phyloP scores from a whole-genome alignment of 176 grass and related monocot genomes.

The Eragrostis curvula region DNA sequence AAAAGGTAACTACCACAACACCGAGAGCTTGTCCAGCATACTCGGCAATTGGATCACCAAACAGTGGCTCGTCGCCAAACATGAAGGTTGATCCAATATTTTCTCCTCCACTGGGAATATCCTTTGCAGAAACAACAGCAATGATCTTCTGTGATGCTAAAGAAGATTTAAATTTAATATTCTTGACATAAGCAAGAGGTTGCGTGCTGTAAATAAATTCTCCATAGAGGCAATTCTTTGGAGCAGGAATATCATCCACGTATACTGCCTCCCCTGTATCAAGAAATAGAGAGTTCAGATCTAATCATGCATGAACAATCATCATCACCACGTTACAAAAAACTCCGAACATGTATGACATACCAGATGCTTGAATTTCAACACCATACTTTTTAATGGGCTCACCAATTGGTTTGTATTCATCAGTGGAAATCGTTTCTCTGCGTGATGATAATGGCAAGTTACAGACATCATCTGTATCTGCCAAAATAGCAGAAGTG shows the following conservation, averaged over 20 bases:
- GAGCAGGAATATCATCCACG: constrained; percentile 86
- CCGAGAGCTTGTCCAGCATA: constrained; percentile 76
- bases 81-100: constrained; percentile 55
- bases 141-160: constrained; percentile 66
- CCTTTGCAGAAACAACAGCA: constrained; percentile 57
- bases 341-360: neutral
- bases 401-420: constrained; percentile 69
- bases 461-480: constrained; percentile 36
- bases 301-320: neutral
- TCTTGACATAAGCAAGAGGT: constrained; percentile 67
- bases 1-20: constrained; percentile 61
- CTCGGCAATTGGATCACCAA: constrained; percentile 68
- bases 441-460: constrained; percentile 45
- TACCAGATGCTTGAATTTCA: constrained; percentile 89
- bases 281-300: neutral
- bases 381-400: constrained; percentile 68
- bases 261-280: constrained; percentile 78
- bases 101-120: constrained; percentile 77
- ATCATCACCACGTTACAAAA: neutral
- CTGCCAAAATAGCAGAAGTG: neutral
- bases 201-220: constrained; percentile 84
- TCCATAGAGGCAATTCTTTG: constrained; percentile 77
- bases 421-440: constrained; percentile 33
- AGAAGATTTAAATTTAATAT: constrained; percentile 71
- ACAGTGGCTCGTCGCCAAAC: constrained; percentile 73